Conservation (phyloP, 148 eudicot species). For the Cornus controversa region DNA sequence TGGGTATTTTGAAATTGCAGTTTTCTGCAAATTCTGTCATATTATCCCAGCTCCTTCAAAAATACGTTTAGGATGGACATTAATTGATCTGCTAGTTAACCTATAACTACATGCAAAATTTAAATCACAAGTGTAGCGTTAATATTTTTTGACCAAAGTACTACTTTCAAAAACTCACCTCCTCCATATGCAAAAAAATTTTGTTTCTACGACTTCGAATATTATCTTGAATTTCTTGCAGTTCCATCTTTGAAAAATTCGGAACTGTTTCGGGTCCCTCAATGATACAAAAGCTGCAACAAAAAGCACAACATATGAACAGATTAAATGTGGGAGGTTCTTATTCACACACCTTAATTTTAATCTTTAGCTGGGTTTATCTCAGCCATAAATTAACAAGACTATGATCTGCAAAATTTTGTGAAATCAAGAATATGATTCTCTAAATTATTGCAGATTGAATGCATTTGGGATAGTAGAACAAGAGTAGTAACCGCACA, state of each 20-base stretch:
- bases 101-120: background rate
- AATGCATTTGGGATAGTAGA: background rate
- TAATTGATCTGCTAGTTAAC: background rate
- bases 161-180: slow-evolving; percentile 44
- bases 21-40: background rate
- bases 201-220: slow-evolving; percentile 85
- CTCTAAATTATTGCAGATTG: background rate
- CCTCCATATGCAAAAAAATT: slow-evolving; percentile 94
- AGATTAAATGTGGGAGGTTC: background rate
- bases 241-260: slow-evolving; percentile 85
- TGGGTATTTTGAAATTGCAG: background rate
- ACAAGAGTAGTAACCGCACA: background rate
- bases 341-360: background rate
- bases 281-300: slow-evolving; percentile 84
- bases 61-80: background rate
- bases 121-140: background rate
- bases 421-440: background rate
- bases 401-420: background rate
- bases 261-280: slow-evolving; percentile 98
- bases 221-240: slow-evolving; percentile 84
- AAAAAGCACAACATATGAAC: background rate
- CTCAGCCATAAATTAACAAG: background rate
- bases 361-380: background rate
- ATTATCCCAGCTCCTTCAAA: background rate
- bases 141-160: background rate